Evolutionary conservation across 345 rosid species (phyloP).

Genomic region (Lumnitzera racemosa): DNA sequence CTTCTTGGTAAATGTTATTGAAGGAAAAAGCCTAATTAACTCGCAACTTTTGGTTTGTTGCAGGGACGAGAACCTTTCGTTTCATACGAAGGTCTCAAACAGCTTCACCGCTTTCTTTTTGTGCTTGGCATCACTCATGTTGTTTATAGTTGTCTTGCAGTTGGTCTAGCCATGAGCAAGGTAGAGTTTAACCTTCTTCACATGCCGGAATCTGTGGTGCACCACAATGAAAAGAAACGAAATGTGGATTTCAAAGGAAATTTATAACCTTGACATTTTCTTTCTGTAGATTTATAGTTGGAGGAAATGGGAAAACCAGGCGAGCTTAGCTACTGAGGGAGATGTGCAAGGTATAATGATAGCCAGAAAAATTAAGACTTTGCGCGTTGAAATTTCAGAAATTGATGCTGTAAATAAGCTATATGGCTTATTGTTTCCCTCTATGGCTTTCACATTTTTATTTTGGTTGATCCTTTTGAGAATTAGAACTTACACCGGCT

Average conservation of each 20-base stretch:
- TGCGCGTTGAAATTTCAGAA: too few relatives aligned
- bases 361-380: neutral
- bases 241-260: neutral
- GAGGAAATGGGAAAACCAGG: conserved; percentile 86
- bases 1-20: neutral
- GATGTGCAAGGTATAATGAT: conserved; percentile 44
- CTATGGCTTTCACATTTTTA: too few relatives aligned
- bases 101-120: conserved; percentile 84
- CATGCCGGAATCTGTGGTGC: neutral
- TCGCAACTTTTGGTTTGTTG: conserved; percentile 7
- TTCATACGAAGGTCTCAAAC: conserved; percentile 73
- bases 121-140: conserved; percentile 91
- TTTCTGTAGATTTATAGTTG: conserved; percentile 72
- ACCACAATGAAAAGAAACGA: neutral
- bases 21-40: neutral
- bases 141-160: conserved; percentile 77
- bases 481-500: too few relatives aligned
- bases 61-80: conserved; percentile 95
- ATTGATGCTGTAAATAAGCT: too few relatives aligned
- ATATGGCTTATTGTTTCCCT: too few relatives aligned
- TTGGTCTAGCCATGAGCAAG: conserved; percentile 94
- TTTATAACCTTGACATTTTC: neutral
- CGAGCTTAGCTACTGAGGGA: conserved; percentile 40
- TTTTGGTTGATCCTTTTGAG: too few relatives aligned
- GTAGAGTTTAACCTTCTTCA: conserved; percentile 27